Evolutionary conservation across 2,329 filamentous ascomycete species (phyloP).

Genomic region (Huntiella moniliformis): DNA sequence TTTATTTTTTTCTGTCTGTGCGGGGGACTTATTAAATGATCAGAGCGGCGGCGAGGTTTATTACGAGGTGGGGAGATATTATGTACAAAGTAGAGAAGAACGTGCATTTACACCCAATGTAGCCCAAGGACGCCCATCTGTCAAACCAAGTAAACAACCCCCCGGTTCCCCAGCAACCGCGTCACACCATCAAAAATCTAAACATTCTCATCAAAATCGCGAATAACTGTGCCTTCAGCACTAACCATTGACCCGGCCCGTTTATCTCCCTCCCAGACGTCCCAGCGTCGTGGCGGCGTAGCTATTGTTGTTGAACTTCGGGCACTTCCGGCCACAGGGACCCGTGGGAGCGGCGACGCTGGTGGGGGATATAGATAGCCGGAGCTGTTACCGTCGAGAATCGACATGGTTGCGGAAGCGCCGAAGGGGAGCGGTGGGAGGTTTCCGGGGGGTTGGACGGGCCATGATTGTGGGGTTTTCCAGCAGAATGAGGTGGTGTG

Average conservation of each 20-base stretch:
- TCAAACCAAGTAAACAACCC: neutral
- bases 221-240: constrained; percentile 17
- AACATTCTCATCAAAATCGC: constrained; percentile 19
- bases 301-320: too few species aligned
- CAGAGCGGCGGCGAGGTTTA: neutral
- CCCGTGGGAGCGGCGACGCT: constrained; percentile 12
- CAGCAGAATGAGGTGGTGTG: constrained; percentile 37
- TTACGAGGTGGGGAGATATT: too few species aligned
- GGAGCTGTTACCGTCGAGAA: neutral
- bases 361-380: constrained; percentile 4
- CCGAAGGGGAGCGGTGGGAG: constrained; percentile 4
- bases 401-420: constrained; percentile 3
- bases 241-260: constrained; percentile 14
- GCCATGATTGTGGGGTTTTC: constrained; percentile 13
- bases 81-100: too few species aligned
- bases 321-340: constrained; percentile 7
- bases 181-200: constrained; percentile 13
- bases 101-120: too few species aligned
- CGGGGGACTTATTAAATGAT: neutral
- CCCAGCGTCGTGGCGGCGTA: constrained; percentile 3
- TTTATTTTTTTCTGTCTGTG: too few species aligned
- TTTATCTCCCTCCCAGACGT: constrained; percentile 7
- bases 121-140: too few species aligned
- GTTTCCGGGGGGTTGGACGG: neutral
- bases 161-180: neutral